A percentile compares a stretch with the other conserved stretches of the same genome.
Conservation (phyloP, 805 yeast species). For the Starmerella sp. region DNA sequence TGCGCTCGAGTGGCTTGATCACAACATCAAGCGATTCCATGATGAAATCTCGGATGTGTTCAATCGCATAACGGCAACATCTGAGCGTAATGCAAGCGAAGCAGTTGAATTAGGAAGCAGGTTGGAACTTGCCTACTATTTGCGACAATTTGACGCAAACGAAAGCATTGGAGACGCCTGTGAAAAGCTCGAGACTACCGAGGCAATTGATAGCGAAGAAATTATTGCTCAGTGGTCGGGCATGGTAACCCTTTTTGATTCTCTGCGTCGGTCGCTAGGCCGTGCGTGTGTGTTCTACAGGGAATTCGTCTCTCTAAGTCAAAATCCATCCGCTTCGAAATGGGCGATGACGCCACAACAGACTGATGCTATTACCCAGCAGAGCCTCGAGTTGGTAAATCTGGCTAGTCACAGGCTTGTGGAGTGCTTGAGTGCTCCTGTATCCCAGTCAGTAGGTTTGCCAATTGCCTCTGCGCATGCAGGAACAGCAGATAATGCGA, state of each 20-base stretch:
- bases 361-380: slow-evolving; percentile 2
- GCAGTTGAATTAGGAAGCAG: slow-evolving; percentile 5
- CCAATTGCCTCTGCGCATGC: slow-evolving; percentile 17
- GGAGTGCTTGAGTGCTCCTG: slow-evolving; percentile 9
- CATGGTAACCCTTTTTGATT: slow-evolving; percentile 9
- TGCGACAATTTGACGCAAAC: background rate
- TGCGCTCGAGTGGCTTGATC: slow-evolving; percentile 47
- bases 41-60: slow-evolving; percentile 18
- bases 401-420: slow-evolving; percentile 8
- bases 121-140: slow-evolving; percentile 13
- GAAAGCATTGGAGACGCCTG: background rate
- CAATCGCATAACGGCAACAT: slow-evolving; percentile 4
- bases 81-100: slow-evolving; percentile 9
- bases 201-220: slow-evolving; percentile 13
- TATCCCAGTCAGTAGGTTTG: slow-evolving; percentile 5
- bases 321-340: slow-evolving; percentile 5
- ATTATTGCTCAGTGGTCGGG: slow-evolving; percentile 18
- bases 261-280: slow-evolving; percentile 12
- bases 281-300: slow-evolving; percentile 21
- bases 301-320: slow-evolving; percentile 19
- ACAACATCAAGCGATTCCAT: slow-evolving; percentile 37
- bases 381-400: slow-evolving; percentile 8
- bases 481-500: background rate
- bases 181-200: slow-evolving; percentile 2
- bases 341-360: slow-evolving; percentile 7